Evolutionary conservation across 2,329 filamentous ascomycete species (phyloP), one percentile per base, ranked within the genome.

Genomic region (Arthrinium puccinioides): DNA sequence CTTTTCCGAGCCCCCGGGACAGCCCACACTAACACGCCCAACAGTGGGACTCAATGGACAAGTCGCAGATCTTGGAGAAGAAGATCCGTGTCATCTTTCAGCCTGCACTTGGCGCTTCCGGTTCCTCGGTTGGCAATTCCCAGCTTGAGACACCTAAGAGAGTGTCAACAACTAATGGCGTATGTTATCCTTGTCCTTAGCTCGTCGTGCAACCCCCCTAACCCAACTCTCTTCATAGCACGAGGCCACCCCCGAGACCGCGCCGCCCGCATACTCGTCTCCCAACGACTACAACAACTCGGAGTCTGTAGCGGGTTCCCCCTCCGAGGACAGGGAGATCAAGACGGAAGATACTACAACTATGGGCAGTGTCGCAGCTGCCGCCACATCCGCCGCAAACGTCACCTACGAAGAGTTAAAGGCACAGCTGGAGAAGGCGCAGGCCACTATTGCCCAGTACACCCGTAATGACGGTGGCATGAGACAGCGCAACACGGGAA

Each of bases 31-130:
- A 51, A 43, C 48, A 33, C 49, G 24, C 24, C 15, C 19, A 15
- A 42, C 52, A 92, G 84, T 94, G 89, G 79, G 78, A 76, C 70
- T 84, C 57, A 69, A 92, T 70, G 9, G 74, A 85, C 40, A 97
- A 94, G 66, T 70, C 74, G 11, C 71, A 76, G 16, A 82, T 98
- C 42, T 79, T 88, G 54, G 92, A 98, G 70, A 87, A 83, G 69
- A 98, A 97, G 73, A 98, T 98, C 50, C 82, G 90, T 32, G 92
- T 98, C 46, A 74, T 74, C 49, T 98, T 90, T 72, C 71, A 96
- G 28, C 63, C 84, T 32, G 70, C 82, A 9, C 74, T 78, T 34
- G 73, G 73, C 39, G 47, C 56, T 13, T 41, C 48, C 9, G 51
- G 59, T 26, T 36, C 54, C 21, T 42, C 41, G 24, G 21, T 51